Conservation (phyloP, 169 alveolate species). For the Babesia caballi region DNA sequence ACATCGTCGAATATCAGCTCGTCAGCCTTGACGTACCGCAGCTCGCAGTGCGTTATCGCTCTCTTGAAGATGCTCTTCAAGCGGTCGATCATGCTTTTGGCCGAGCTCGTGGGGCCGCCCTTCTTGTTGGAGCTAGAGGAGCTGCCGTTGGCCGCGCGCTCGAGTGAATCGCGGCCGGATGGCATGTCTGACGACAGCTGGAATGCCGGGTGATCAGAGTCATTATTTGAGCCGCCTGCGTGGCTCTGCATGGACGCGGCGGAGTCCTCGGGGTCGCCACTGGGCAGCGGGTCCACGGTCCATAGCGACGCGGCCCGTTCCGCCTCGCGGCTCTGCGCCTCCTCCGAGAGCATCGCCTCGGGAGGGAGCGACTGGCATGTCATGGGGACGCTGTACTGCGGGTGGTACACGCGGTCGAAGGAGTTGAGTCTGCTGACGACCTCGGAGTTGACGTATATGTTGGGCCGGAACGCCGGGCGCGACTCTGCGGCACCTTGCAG, state of each 20-base stretch:
- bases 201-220: neutral
- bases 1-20: neutral
- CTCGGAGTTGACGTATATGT: neutral
- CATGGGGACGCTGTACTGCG: neutral
- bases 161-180: neutral
- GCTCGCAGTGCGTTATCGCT: neutral
- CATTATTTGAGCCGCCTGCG: neutral
- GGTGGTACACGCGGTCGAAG: neutral
- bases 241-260: neutral
- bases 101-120: neutral
- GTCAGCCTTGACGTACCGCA: conserved; percentile 7
- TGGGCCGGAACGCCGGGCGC: conserved; percentile 6
- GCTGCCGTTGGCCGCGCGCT: neutral
- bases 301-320: neutral
- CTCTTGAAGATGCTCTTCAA: conserved; percentile 1
- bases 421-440: neutral
- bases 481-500: neutral
- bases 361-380: neutral
- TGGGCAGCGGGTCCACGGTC: neutral
- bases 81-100: neutral
- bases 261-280: neutral
- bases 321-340: neutral
- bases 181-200: neutral
- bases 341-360: neutral
- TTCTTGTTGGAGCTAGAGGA: neutral